Base-by-base conservation (phyloP, 2,329 filamentous ascomycete species). In the Phaeosphaeriaceae sp. region DNA sequence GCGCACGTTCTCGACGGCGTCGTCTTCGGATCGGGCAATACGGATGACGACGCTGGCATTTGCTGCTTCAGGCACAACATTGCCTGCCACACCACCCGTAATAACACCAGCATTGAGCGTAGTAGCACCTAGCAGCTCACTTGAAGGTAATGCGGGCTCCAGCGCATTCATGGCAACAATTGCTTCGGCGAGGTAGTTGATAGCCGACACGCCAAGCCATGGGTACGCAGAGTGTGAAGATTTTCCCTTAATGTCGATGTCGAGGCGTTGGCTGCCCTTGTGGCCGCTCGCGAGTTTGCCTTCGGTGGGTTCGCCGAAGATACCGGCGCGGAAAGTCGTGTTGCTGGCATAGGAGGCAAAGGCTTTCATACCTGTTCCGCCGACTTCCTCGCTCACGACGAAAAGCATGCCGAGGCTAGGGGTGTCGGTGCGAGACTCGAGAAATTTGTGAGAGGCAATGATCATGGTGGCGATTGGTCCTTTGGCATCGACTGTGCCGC, bases 281-380 rank as follows among this genome's bases (percentile, higher is more conserved):
- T 97, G 94, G 2, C 94, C 94, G 49, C 90, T 88, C 0, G 91
- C 92, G 25, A 97, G 88, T 76, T 90, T 91, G 65, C 89, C 86
- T 71, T 96, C 91, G 0, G 94, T 98, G 0, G 94, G 94, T 76
- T 98, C 94, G 49, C 94, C 94, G 70, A 97, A 97, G 71, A 93
- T 91, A 68, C 91, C 89, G 3, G 91, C 87, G 31, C 88, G 84
- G 81, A 86, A 88, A 19, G 73, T 70, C 55, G 70, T 65, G 57
- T 80, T 71, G 1, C 58, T 56, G 3, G 67, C 62, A 31, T 71
- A 66, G 50, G 77, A 64, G 13, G 76, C 83, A 64, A 45, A 73
- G 10, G 67, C 65, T 24, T 57, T 81, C 94, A 97, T 97, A 13
- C 94, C 94, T 59, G 89, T 88, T 15, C 94, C 94, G 6, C 81